Percentiles rank a stretch among this genome's conserved stretches.
These are phyloP conservation scores for Leptoxyphium fumago DNA, from an alignment of 2,329 filamentous ascomycete species.

Conservation along the genomic window DNA sequence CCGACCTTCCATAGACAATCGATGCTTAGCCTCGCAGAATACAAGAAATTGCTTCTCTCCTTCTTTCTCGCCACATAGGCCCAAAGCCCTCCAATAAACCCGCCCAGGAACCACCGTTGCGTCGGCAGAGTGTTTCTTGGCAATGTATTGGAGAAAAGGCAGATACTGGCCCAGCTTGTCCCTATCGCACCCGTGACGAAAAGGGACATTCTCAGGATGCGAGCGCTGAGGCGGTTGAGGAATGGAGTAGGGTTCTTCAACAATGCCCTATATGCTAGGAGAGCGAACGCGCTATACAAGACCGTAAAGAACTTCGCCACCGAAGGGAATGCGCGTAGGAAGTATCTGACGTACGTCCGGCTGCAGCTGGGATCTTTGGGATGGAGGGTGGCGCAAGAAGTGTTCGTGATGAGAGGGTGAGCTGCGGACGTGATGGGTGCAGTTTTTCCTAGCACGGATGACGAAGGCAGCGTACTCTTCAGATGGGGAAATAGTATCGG, in stretches of 20 bases:
- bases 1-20: slow-evolving; percentile 86
- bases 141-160: slow-evolving; percentile 69
- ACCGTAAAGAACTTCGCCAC: slow-evolving; percentile 65
- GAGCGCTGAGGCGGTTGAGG: slow-evolving; percentile 50
- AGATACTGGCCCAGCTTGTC: slow-evolving; percentile 77
- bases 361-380: slow-evolving; percentile 77
- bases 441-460: slow-evolving; percentile 47
- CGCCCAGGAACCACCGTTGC: slow-evolving; percentile 79
- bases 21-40: slow-evolving; percentile 61
- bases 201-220: slow-evolving; percentile 58
- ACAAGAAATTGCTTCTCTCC: slow-evolving; percentile 59
- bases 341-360: slow-evolving; percentile 76
- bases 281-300: slow-evolving; percentile 55
- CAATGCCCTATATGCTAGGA: slow-evolving; percentile 53
- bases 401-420: slow-evolving; percentile 69
- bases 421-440: slow-evolving; percentile 68
- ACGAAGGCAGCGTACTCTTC: slow-evolving; percentile 35
- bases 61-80: slow-evolving; percentile 57
- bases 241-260: slow-evolving; percentile 54
- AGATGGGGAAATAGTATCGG: slow-evolving; percentile 71
- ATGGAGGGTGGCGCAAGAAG: slow-evolving; percentile 83
- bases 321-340: slow-evolving; percentile 66
- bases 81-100: slow-evolving; percentile 74
- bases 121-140: slow-evolving; percentile 62
- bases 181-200: slow-evolving; percentile 75